Base-by-base conservation (phyloP, 2,329 filamentous ascomycete genomes). In the Trichophyton schoenleinii region DNA sequence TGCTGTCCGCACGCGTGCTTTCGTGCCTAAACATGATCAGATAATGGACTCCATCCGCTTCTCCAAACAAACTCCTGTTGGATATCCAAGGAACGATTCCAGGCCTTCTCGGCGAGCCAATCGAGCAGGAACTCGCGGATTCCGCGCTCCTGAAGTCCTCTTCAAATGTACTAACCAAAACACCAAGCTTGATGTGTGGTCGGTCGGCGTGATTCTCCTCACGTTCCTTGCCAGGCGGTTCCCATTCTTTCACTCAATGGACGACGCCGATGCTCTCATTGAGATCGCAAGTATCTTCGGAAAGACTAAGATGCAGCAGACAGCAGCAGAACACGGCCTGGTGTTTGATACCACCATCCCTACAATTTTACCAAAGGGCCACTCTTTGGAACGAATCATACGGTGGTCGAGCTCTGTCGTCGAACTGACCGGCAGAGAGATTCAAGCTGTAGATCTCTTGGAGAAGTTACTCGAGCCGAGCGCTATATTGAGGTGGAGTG, bases 201-300 rank as follows among this genome's bases (percentile, higher is more conserved):
- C 90, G 25, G 91, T 87, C 0, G 94, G 94, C 48, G 91, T 99
- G n/a, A 95, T 99, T 61, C 81, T 99, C 1, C 80, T 99, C n/a
- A 99, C 94, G 0, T 87, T 99, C 65, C 79, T 99, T 13, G 92
- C 89, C 46, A 87, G 88, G 61, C 86, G 94, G 3, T 99, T 99
- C 69, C 94, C 94, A 1, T 99, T 99, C 75, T 99, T 99, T 80
- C 96, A 99, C 75, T 95, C 89, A 53, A 87, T 91, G n/a, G 94
- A 99, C 72, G 94, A 99, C 69, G 88, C 99, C 57, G 94, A 99
- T 70, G 94, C 94, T 59, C 87, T 96, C 82, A 92, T 99, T 67
- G 94, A 99, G 74, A 95, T 99, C 66, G 89, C 91, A 41, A 95
- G 90, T 62, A 95, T 99, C 63, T 96, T 97, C 72, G 94, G 94